These are phyloP conservation scores for Dichomitus squalens DNA, from an alignment of 1,284 basidiomycete species.

Conservation along the genomic window DNA sequence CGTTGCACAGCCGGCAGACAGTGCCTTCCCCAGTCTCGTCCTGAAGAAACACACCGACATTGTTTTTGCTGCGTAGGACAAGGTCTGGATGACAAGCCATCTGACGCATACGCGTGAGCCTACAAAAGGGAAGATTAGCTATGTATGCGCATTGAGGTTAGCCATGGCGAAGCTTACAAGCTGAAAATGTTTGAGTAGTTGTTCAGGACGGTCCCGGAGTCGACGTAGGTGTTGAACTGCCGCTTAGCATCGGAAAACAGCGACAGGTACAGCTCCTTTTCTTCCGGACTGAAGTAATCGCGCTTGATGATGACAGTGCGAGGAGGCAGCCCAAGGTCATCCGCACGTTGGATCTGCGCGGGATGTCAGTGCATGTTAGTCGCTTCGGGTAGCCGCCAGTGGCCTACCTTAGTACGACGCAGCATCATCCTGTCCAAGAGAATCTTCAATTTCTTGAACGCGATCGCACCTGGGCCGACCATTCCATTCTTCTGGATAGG, in stretches of 20 bases:
- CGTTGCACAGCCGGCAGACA: slow-evolving; percentile 94
- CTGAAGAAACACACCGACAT: slow-evolving; percentile 60
- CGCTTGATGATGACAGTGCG: slow-evolving; percentile 87
- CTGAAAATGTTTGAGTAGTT: slow-evolving; percentile 97
- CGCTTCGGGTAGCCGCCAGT: background rate
- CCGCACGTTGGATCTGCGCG: slow-evolving; percentile 85
- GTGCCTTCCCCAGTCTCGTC: slow-evolving; percentile 72
- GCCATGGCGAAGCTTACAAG: slow-evolving; percentile 48
- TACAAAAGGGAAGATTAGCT: slow-evolving; percentile 29
- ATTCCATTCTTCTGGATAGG: slow-evolving; percentile 89
- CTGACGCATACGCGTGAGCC: slow-evolving; percentile 88
- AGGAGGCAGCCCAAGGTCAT: slow-evolving; percentile 97
- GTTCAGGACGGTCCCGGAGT: slow-evolving; percentile 89
- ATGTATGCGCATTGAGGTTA: background rate
- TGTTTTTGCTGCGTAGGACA: slow-evolving; percentile 87
- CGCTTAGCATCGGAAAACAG: slow-evolving; percentile 93
- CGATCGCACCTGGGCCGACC: slow-evolving; percentile 71
- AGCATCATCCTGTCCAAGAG: slow-evolving; percentile 97
- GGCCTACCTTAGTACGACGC: slow-evolving; percentile 72
- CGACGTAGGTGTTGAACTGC: slow-evolving; percentile 90
- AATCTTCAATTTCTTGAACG: slow-evolving; percentile 90
- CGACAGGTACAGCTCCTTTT: slow-evolving; percentile 94
- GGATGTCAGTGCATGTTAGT: background rate
- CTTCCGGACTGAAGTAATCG: slow-evolving; percentile 95
- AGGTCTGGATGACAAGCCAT: slow-evolving; percentile 97